phyloP scores from a whole-genome alignment of 495 filamentous ascomycete species.

The Trichocladium uniseriatum region DNA sequence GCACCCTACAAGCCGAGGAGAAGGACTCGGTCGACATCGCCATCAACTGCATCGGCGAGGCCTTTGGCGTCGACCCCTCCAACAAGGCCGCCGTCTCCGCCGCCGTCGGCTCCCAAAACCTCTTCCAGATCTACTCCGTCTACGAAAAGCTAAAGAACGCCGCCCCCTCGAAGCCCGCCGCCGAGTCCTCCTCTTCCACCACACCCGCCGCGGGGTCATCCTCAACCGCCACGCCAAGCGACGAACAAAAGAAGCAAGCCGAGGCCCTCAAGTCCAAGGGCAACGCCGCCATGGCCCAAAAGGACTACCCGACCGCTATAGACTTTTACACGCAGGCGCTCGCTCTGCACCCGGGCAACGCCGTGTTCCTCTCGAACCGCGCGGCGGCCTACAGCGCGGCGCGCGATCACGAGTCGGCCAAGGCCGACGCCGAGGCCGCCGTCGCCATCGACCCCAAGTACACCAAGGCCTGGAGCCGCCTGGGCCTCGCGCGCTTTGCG shows the following conservation, averaged over 20 bases:
- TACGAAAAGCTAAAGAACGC: constrained; percentile 81
- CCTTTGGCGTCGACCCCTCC: constrained; percentile 83
- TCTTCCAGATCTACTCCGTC: constrained; percentile 83
- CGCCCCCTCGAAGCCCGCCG: constrained; percentile 13
- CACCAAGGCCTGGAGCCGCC: constrained; percentile 89
- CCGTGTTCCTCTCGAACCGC: constrained; percentile 95
- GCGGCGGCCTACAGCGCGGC: constrained; percentile 81
- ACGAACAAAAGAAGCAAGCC: constrained; percentile 59
- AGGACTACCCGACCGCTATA: constrained; percentile 76
- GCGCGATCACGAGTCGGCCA: constrained; percentile 71
- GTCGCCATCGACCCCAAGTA: constrained; percentile 80
- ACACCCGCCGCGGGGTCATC: constrained; percentile 9
- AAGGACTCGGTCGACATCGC: constrained; percentile 87
- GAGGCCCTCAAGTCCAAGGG: constrained; percentile 84
- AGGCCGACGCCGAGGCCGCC: constrained; percentile 79
- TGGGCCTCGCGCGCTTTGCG: constrained; percentile 84
- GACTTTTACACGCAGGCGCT: constrained; percentile 79
- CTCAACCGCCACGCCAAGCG: constrained; percentile 30
- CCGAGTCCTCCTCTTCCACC: constrained; percentile 21
- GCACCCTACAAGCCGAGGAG: constrained; percentile 78
- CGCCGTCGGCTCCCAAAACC: constrained; percentile 73
- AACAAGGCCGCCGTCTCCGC: constrained; percentile 63
- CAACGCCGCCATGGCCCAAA: constrained; percentile 86
- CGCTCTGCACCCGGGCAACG: constrained; percentile 68
- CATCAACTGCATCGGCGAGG: constrained; percentile 83